phyloP scores from a whole-genome alignment of 208 protist genomes.

The Vickermania spadyakhi region DNA sequence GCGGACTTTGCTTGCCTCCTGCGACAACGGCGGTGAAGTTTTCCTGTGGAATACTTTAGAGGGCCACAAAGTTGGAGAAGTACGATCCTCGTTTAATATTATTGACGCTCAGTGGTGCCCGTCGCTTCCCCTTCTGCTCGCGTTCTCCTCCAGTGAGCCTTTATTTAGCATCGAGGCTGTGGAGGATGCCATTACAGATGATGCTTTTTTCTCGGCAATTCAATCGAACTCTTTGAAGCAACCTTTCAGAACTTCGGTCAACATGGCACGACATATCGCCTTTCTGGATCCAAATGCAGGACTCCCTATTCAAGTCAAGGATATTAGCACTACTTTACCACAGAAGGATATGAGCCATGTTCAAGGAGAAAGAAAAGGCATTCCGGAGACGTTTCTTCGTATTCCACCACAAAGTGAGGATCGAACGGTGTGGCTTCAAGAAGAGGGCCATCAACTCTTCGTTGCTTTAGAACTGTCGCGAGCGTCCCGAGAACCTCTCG shows the following conservation, averaged over 20 bases:
- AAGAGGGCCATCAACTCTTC: slow-evolving; percentile 34
- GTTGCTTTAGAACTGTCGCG: slow-evolving; percentile 48
- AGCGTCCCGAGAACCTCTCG: slow-evolving; percentile 44
- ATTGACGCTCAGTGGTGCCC: slow-evolving; percentile 95
- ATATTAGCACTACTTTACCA: slow-evolving; percentile 4
- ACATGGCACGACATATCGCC: slow-evolving; percentile 41
- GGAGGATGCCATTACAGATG: neutral
- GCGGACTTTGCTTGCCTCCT: slow-evolving; percentile 84
- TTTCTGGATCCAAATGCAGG: slow-evolving; percentile 17
- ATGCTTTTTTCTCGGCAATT: slow-evolving; percentile 4
- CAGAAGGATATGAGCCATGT: neutral
- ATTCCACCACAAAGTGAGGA: slow-evolving; percentile 29
- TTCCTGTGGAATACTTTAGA: slow-evolving; percentile 93
- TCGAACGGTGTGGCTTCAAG: slow-evolving; percentile 47
- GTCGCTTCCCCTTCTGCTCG: slow-evolving; percentile 72
- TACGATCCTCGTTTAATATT: slow-evolving; percentile 80
- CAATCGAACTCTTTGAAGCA: slow-evolving; percentile 47
- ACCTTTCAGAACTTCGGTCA: slow-evolving; percentile 60
- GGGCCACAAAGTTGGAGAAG: slow-evolving; percentile 56
- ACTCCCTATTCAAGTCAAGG: slow-evolving; percentile 21
- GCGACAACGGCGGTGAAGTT: slow-evolving; percentile 90
- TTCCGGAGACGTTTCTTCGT: slow-evolving; percentile 14
- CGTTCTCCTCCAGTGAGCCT: slow-evolving; percentile 84
- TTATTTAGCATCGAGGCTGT: slow-evolving; percentile 36
- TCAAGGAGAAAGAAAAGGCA: slow-evolving; percentile 12